Evolutionary conservation across 2,329 filamentous ascomycete species (phyloP).

Genomic region (Colletotrichum costaricense): DNA sequence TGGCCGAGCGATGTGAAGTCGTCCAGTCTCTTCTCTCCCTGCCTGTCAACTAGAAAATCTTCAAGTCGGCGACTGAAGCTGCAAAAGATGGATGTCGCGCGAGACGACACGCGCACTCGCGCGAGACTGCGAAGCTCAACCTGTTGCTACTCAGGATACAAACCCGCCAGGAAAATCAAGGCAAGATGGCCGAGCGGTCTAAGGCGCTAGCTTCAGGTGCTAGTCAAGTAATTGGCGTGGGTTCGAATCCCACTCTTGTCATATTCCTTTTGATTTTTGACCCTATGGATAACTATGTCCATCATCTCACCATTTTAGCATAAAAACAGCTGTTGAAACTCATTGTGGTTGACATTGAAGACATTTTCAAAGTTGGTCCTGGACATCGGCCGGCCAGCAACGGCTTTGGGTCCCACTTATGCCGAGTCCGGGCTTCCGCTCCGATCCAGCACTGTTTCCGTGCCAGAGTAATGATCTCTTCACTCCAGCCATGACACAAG

Average conservation of each 20-base stretch:
- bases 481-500: neutral
- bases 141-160: too few species aligned
- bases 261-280: neutral
- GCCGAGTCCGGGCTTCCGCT: neutral
- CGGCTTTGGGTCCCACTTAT: too few species aligned
- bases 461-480: too few species aligned
- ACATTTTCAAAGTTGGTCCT: neutral
- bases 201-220: slow-evolving; percentile 29
- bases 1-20: too few species aligned
- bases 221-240: slow-evolving; percentile 31
- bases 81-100: too few species aligned
- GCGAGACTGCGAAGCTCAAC: too few species aligned
- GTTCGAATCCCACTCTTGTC: slow-evolving; percentile 31
- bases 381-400: neutral
- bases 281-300: rapidly evolving
- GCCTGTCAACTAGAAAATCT: too few species aligned
- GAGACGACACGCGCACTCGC: too few species aligned
- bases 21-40: too few species aligned
- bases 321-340: too few species aligned
- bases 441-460: neutral
- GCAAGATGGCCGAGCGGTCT: slow-evolving; percentile 30
- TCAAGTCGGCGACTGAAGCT: too few species aligned
- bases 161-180: neutral
- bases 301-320: rapidly evolving
- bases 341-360: neutral